Evolutionary conservation across 495 filamentous ascomycete species (phyloP).

Genomic region (Stereocaulon alpinum): DNA sequence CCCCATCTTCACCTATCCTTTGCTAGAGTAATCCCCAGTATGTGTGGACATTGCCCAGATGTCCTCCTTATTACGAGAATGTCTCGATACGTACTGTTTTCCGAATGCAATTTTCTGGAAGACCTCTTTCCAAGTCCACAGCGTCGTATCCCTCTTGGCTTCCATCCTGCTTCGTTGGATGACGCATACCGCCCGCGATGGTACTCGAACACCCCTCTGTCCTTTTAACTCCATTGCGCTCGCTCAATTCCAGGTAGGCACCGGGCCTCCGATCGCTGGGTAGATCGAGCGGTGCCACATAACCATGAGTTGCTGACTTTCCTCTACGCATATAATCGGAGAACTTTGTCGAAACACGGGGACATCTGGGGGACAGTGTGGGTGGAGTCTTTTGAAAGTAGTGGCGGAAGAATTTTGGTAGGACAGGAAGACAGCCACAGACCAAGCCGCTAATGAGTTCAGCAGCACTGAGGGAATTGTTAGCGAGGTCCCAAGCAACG

Average conservation of each 20-base stretch:
- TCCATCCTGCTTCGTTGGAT: too few species aligned
- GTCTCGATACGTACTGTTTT: too few species aligned
- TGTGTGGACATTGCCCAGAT: too few species aligned
- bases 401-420: conserved; percentile 2
- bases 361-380: too few species aligned
- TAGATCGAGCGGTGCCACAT: background rate
- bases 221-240: background rate
- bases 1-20: too few species aligned
- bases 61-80: too few species aligned
- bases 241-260: background rate
- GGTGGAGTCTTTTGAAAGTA: background rate
- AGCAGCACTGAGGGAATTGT: background rate
- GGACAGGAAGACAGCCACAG: conserved; percentile 5
- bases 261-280: background rate
- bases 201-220: background rate
- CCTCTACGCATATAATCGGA: background rate
- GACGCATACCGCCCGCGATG: too few species aligned
- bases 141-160: too few species aligned
- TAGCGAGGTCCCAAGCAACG: background rate
- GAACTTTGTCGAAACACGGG: background rate
- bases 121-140: too few species aligned
- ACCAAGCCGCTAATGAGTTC: background rate
- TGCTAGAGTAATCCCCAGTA: too few species aligned
- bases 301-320: background rate
- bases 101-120: too few species aligned